These are phyloP conservation scores for Triglochin maritima DNA, from an alignment of 106 monocot species.

Conservation along the genomic window DNA sequence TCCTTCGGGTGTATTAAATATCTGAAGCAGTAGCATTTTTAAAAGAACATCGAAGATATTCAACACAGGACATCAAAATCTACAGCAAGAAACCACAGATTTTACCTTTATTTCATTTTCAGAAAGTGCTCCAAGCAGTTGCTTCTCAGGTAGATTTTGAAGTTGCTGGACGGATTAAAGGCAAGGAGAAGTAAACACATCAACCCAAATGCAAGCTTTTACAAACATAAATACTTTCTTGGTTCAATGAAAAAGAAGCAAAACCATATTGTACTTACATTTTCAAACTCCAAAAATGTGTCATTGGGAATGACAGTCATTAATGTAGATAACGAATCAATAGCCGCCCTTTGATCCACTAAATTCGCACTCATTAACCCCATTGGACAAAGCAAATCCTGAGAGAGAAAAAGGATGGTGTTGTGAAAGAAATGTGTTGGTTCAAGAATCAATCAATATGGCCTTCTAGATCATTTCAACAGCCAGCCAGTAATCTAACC, in stretches of 20 bases:
- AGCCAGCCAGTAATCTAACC: no score
- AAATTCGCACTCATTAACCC: conserved; percentile 62
- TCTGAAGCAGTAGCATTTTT: conserved; percentile 21
- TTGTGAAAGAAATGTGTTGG: background rate
- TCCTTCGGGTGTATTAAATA: conserved; percentile 88
- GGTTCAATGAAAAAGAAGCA: background rate
- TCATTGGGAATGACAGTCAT: conserved; percentile 74
- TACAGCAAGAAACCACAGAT: background rate
- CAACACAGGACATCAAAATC: background rate
- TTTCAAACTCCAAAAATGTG: conserved; percentile 67
- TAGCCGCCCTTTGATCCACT: conserved; percentile 40
- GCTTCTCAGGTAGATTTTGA: conserved; percentile 40
- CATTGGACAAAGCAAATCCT: conserved; percentile 66
- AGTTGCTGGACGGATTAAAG: conserved; percentile 39
- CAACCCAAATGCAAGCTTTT: background rate
- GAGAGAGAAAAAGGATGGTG: background rate
- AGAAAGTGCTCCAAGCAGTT: conserved; percentile 56
- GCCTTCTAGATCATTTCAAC: no score
- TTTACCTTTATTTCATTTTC: conserved; percentile 81
- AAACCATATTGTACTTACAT: conserved; percentile 21
- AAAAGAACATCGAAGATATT: background rate
- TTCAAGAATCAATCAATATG: no score
- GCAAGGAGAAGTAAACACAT: conserved; percentile 3
- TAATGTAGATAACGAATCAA: conserved; percentile 52
- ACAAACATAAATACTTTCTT: background rate